Conservation (phyloP, 768 basidiomycete genomes). For the Kwoniella shandongensis region DNA sequence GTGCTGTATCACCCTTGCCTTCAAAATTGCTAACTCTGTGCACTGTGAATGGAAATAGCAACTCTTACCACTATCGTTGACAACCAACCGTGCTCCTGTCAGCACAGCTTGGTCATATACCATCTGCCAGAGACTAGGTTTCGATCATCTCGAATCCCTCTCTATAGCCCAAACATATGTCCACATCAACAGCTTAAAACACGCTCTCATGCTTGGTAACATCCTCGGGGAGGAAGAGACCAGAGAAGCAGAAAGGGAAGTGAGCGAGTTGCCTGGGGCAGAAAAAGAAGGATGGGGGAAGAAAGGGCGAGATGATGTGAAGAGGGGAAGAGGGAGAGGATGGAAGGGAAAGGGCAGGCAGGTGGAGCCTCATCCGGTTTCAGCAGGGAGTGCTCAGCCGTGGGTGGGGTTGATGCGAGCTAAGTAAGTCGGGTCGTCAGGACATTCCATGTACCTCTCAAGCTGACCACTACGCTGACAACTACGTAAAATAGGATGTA, state of each 20-base stretch:
- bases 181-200: conserved; percentile 83
- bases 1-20: too few species aligned
- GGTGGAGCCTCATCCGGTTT: conserved; percentile 17
- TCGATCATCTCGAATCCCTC: conserved; percentile 81
- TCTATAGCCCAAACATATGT: conserved; percentile 93
- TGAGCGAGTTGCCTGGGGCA: conserved; percentile 41
- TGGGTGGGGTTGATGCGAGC: conserved; percentile 68
- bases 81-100: conserved; percentile 87
- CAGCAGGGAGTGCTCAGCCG: conserved; percentile 47
- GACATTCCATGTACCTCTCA: not conserved
- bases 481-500: conserved; percentile 54
- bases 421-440: conserved; percentile 32
- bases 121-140: conserved; percentile 82
- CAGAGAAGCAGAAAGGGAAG: conserved; percentile 61
- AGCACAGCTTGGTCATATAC: conserved; percentile 91
- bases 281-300: conserved; percentile 9
- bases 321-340: conserved; percentile 3
- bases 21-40: too few species aligned
- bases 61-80: conserved; percentile 63
- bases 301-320: conserved; percentile 10
- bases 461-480: conserved; percentile 14
- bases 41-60: too few species aligned
- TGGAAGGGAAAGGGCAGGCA: conserved; percentile 19
- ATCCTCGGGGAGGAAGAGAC: conserved; percentile 62
- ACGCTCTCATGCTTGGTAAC: conserved; percentile 80